phyloP scores from a whole-genome alignment of 495 filamentous ascomycete species.

The Lentithecium fluviatile region DNA sequence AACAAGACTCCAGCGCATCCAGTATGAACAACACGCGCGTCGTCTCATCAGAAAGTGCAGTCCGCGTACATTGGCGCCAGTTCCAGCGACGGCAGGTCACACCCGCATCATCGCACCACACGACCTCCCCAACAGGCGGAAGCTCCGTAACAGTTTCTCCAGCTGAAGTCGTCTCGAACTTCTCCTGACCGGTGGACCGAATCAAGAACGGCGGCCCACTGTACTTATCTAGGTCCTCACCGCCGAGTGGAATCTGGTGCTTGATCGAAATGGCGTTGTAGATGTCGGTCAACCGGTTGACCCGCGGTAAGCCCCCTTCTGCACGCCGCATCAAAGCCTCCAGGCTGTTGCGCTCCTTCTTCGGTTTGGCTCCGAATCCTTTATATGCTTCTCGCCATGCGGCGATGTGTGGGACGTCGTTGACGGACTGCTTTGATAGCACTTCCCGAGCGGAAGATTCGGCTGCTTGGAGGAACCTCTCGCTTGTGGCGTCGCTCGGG shows the following conservation, averaged over 20 bases:
- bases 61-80: too few species aligned
- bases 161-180: too few species aligned
- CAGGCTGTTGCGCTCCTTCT: conserved; percentile 33
- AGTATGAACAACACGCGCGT: too few species aligned
- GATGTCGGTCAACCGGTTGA: conserved; percentile 45
- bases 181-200: too few species aligned
- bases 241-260: conserved; percentile 42
- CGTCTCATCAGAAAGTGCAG: too few species aligned
- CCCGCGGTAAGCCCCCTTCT: conserved; percentile 38
- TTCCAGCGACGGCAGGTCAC: too few species aligned
- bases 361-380: conserved; percentile 27
- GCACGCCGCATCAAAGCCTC: conserved; percentile 42
- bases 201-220: conserved; percentile 38
- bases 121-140: too few species aligned
- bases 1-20: too few species aligned
- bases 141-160: too few species aligned
- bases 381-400: conserved; percentile 31
- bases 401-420: conserved; percentile 17
- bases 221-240: conserved; percentile 45
- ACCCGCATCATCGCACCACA: too few species aligned
- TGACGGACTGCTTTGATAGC: conserved; percentile 13
- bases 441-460: conserved; percentile 15
- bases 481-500: conserved; percentile 22
- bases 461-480: conserved; percentile 17
- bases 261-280: conserved; percentile 45